These are phyloP conservation scores for Ascoidea tarda DNA, from an alignment of 805 yeast genomes.

Conservation along the genomic window DNA sequence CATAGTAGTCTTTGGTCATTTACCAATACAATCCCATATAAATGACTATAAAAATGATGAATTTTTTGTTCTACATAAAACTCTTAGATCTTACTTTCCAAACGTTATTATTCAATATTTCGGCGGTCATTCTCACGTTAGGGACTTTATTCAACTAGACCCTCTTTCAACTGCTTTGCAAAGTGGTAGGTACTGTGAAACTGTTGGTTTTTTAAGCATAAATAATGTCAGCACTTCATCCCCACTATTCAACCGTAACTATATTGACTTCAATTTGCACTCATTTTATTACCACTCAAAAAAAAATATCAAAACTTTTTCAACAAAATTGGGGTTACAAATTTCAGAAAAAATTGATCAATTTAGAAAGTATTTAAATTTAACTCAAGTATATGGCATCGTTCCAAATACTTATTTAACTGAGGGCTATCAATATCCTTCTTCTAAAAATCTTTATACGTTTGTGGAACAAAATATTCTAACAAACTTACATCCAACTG, in stretches of 20 bases:
- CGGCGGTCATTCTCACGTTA: conserved; percentile 89
- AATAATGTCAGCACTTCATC: conserved; percentile 16
- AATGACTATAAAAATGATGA: conserved; percentile 16
- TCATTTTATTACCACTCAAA: conserved; percentile 55
- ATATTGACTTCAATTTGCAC: conserved; percentile 68
- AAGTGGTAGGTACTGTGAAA: conserved; percentile 88
- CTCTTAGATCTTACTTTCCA: conserved; percentile 47
- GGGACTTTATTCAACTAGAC: conserved; percentile 71
- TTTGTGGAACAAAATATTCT: conserved; percentile 46
- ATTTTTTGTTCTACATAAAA: conserved; percentile 21
- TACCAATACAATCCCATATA: conserved; percentile 40
- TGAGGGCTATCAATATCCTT: conserved; percentile 50
- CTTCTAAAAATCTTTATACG: conserved; percentile 40
- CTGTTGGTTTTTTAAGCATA: conserved; percentile 77
- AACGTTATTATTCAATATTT: conserved; percentile 61
- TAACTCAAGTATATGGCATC: conserved; percentile 45
- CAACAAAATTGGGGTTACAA: conserved; percentile 38
- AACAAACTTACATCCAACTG: conserved; percentile 23
- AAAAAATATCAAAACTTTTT: conserved; percentile 22
- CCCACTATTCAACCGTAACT: conserved; percentile 38
- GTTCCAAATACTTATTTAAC: conserved; percentile 58
- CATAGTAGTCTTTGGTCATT: conserved; percentile 63
- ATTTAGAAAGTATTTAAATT: conserved; percentile 31
- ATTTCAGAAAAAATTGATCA: conserved; percentile 30
- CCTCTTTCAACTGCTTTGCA: conserved; percentile 62